These are phyloP conservation scores for Verticillium isaacii DNA, from an alignment of 2,329 filamentous ascomycete species.

Conservation along the genomic window DNA sequence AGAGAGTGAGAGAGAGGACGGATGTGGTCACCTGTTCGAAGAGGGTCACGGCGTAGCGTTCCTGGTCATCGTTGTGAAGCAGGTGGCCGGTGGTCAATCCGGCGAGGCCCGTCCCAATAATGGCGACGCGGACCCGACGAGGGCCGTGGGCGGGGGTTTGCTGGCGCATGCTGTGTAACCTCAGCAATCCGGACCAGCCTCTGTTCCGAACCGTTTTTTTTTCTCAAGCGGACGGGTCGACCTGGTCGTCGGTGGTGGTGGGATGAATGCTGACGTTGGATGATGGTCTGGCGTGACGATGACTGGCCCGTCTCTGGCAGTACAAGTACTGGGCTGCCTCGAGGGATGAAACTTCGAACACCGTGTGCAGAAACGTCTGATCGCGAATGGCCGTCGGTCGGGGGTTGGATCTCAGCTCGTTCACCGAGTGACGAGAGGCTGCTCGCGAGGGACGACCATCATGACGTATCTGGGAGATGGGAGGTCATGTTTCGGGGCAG, in stretches of 20 bases:
- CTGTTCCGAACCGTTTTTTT: not conserved
- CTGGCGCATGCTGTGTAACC: not conserved
- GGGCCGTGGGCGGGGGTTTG: not conserved
- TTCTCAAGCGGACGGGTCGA: not conserved
- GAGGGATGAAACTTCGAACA: no score
- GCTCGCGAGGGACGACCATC: not conserved
- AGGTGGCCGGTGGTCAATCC: constrained; percentile 30
- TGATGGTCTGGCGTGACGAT: no score
- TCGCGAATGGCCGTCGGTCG: not conserved
- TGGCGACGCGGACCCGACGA: constrained; percentile 18
- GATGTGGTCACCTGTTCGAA: constrained; percentile 27
- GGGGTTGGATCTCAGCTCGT: not conserved
- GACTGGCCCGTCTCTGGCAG: no score
- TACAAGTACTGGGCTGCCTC: no score
- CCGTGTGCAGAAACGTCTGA: not conserved
- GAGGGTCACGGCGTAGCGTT: constrained; percentile 26
- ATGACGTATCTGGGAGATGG: not conserved
- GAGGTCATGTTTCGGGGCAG: not conserved
- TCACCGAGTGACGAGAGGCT: not conserved
- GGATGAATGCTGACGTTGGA: not conserved
- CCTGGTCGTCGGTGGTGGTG: not conserved
- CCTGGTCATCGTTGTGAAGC: constrained; percentile 22
- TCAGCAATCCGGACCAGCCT: not conserved
- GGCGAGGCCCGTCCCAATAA: constrained; percentile 32
- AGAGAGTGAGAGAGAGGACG: not conserved